Evolutionary conservation across 2,329 filamentous ascomycete species (phyloP).

Genomic region (Aspergillus pseudonomiae): DNA sequence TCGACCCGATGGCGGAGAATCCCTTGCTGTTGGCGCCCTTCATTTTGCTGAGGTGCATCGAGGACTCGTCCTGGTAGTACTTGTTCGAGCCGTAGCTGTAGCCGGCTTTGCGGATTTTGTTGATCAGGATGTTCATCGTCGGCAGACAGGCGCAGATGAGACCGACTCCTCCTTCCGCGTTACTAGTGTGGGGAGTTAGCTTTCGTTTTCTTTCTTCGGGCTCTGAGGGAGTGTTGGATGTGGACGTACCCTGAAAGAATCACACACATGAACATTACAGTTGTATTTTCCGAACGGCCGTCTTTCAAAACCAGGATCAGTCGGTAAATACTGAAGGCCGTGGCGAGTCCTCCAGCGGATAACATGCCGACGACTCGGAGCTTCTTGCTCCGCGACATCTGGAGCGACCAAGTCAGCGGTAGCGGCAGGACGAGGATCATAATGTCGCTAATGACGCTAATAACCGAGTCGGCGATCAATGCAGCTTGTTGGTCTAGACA

Average conservation of each 20-base stretch:
- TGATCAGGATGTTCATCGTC: constrained; percentile 34
- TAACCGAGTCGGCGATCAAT: constrained; percentile 37
- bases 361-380: constrained; percentile 42
- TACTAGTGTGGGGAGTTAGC: constrained; percentile 25
- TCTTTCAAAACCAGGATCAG: constrained; percentile 38
- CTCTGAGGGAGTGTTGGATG: neutral
- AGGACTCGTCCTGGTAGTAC: constrained; percentile 32
- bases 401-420: constrained; percentile 43
- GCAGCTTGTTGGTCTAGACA: constrained; percentile 43
- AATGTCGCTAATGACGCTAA: constrained; percentile 40
- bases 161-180: constrained; percentile 41
- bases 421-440: constrained; percentile 41
- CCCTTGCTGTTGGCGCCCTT: constrained; percentile 18
- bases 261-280: constrained; percentile 39
- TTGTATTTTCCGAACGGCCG: constrained; percentile 34
- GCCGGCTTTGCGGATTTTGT: constrained; percentile 23
- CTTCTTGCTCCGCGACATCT: constrained; percentile 41
- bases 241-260: constrained; percentile 42
- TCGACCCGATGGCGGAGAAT: constrained; percentile 17
- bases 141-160: constrained; percentile 44
- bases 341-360: constrained; percentile 43
- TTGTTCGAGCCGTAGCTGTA: constrained; percentile 30
- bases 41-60: constrained; percentile 32
- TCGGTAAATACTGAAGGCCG: constrained; percentile 42
- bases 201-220: neutral